phyloP scores from a whole-genome alignment of 768 basidiomycete genomes.

The Auriculariales sp. region DNA sequence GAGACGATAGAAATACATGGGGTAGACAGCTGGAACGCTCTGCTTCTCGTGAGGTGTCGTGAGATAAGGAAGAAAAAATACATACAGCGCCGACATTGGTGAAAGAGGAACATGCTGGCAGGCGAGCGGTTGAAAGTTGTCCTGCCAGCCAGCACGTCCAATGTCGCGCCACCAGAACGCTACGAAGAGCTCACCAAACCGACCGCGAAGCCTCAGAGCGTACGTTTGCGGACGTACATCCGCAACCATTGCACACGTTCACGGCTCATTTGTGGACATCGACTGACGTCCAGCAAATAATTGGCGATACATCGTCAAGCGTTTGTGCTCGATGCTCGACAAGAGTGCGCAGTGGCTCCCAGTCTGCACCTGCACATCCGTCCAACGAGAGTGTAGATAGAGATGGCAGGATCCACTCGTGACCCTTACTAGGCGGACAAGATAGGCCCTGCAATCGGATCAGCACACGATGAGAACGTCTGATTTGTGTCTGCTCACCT shows the following conservation, averaged over 20 bases:
- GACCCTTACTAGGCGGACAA: constrained; percentile 23
- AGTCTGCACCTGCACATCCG: constrained; percentile 54
- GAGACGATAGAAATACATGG: no score
- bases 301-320: not conserved
- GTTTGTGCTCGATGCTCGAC: constrained; percentile 56
- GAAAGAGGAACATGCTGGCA: no score
- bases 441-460: constrained; percentile 40
- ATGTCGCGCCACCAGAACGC: no score
- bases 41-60: no score
- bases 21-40: no score
- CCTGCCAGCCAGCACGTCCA: no score
- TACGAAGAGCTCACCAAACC: constrained; percentile 40
- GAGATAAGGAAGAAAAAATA: no score
- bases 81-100: no score
- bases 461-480: not conserved
- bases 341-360: constrained; percentile 63
- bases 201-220: constrained; percentile 61
- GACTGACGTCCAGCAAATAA: constrained; percentile 49
- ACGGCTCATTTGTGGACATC: constrained; percentile 70
- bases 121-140: no score
- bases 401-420: constrained; percentile 65
- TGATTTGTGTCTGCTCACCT: constrained; percentile 25
- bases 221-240: constrained; percentile 73
- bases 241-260: constrained; percentile 80
- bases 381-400: constrained; percentile 50